Evolutionary conservation across 306 rosid species (phyloP), one percentile per base, ranked within the genome.

Genomic region (Cyclanthera cordifolia): DNA sequence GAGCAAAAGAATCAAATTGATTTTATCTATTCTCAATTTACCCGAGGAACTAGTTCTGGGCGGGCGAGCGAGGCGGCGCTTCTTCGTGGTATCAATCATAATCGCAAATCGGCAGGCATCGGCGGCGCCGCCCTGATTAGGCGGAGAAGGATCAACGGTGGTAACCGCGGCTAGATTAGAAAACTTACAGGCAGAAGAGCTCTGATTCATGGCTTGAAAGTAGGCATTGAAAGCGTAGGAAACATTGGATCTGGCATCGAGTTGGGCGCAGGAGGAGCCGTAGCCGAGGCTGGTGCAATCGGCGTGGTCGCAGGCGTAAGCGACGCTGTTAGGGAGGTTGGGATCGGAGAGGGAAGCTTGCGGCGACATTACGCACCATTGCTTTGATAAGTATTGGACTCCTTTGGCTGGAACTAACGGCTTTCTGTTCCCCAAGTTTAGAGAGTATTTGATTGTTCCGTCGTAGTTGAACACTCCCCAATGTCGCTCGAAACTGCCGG

Each of bases 401-500:
- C 97, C 97, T 77, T 77, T 90, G 5, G 97, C 97, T 34, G 86
- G 73, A 10, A 86, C 82, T 2, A 90, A 69, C 14, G 73, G 41
- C 75, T 74, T 81, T 5, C 95, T 84, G 0, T 76, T 70, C 3
- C 90, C 95, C 57, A 82, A 19, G 28, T 85, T 67, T 72, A 94
- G 69, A 5, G 83, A 67, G 85, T 86, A 90, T 53, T 90, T 94
- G 8, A 83, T 39, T 12, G 84, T 67, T 23, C 97, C 99, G 66
- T 94, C 99, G 43, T 67, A 90, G 54, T 86, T 83, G 77, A 94
- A 88, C 8, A 94, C 6, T 15, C 97, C 97, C 99, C 97, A 94
- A 9, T 90, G 97, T 41, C 99, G 84, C 79, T 94, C 97, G 54
- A 94, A 94, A 25, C 85, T 90, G 11, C 99, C 97, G 1, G 99